phyloP scores from a whole-genome alignment of 2,329 filamentous ascomycete genomes.

The Zalaria obscura region DNA sequence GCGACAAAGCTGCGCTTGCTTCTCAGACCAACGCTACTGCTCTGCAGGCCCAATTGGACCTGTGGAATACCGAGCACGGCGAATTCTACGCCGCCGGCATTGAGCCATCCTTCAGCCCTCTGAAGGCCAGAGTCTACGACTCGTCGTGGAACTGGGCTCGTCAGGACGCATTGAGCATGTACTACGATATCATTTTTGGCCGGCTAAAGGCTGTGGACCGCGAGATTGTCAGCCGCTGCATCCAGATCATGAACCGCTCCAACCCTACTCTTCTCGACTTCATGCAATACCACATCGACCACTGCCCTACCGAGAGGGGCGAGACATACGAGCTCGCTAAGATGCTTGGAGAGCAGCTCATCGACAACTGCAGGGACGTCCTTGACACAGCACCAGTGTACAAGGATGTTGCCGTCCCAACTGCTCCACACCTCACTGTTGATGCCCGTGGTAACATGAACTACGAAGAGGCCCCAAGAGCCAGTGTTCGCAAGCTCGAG shows the following conservation, averaged over 20 bases:
- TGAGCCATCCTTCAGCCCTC: conserved; percentile 78
- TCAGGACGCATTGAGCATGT: conserved; percentile 95
- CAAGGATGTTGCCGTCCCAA: conserved; percentile 90
- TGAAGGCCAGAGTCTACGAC: conserved; percentile 94
- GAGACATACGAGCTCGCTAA: conserved; percentile 98
- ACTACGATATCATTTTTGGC: conserved; percentile 97
- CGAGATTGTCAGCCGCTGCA: conserved; percentile 97
- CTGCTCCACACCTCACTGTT: conserved; percentile 82
- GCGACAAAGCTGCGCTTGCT: conserved; percentile 80
- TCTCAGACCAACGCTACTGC: conserved; percentile 76
- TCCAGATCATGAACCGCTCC: conserved; percentile 97
- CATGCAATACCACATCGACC: conserved; percentile 99
- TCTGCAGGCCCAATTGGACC: conserved; percentile 81
- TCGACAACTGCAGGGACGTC: conserved; percentile 95
- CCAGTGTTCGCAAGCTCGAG: conserved; percentile 89
- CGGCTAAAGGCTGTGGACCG: conserved; percentile 84
- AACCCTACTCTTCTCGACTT: conserved; percentile 93
- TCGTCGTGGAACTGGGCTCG: conserved; percentile 99
- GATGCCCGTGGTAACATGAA: conserved; percentile 85
- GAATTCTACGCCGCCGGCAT: conserved; percentile 94
- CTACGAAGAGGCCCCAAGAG: conserved; percentile 74
- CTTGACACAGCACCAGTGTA: conserved; percentile 72
- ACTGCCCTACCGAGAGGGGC: conserved; percentile 89
- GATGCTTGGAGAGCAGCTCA: conserved; percentile 80
- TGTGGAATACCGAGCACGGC: conserved; percentile 91